Evolutionary conservation across 73 alveolate species (phyloP).

Genomic region (Breviolum minutum): DNA sequence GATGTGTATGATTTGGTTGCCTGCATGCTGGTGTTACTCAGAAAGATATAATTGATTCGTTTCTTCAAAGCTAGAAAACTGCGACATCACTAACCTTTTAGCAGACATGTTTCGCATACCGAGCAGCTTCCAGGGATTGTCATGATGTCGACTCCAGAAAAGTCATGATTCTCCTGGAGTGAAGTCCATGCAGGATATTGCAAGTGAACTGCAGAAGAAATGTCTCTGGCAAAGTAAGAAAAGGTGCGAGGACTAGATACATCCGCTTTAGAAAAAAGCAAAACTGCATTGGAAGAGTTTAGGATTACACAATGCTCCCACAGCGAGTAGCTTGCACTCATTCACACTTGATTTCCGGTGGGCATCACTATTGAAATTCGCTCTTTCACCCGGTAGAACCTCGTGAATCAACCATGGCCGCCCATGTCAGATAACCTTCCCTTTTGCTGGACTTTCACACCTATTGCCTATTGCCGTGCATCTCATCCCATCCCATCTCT

Average conservation of each 20-base stretch:
- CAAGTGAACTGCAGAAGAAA: background rate
- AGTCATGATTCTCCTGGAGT: slow-evolving; percentile 76
- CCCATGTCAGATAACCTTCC: background rate
- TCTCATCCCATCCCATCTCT: background rate
- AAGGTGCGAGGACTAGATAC: background rate
- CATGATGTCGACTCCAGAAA: slow-evolving; percentile 24
- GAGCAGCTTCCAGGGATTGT: slow-evolving; percentile 38
- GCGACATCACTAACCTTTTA: background rate
- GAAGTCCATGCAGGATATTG: no score
- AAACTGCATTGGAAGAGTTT: no score
- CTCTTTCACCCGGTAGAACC: no score
- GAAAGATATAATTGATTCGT: background rate
- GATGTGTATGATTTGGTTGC: no score
- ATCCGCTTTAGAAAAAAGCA: background rate
- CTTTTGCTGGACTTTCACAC: no score
- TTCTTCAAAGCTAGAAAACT: background rate
- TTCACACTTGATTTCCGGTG: no score
- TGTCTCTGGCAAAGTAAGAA: background rate
- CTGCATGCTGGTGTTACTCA: no score
- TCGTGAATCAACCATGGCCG: background rate
- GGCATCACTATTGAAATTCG: no score
- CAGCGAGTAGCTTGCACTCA: background rate
- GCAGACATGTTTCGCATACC: background rate
- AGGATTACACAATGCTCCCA: background rate
- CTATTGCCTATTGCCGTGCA: background rate